Base-by-base conservation (phyloP, 345 rosid genomes). In the Corchorus olitorius region DNA sequence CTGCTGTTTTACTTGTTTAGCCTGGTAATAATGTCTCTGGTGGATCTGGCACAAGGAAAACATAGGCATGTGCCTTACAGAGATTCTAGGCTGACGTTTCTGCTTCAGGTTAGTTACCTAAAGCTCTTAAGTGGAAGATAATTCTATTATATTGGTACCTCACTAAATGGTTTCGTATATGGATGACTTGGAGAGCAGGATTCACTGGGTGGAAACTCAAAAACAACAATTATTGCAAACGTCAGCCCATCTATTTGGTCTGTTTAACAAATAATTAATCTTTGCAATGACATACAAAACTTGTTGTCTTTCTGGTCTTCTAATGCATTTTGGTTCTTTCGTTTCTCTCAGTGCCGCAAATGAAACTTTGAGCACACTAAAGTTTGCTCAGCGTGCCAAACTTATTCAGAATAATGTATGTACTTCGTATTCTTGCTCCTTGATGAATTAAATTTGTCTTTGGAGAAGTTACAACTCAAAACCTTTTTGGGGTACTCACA, bases 301-400 rank as follows among this genome's bases (percentile, higher is more conserved):
- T 61, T 69, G 62, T 59, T 63, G 2, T 13, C 10, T 16, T 72
- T 49, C 64, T 48, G 37, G 27, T 14, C 64, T 67, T 81, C 74
- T 70, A 4, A 60, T 53, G 76, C 53, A 71, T 76, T 75, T 70
- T 76, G 70, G 65, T 60, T 73, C 19, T 74, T 80, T 71, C 50
- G 61, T 70, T 54, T 69, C 76, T 78, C 83, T 84, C 93, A 95
- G 99, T 78, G 90, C 97, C 74, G 85, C 89, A 37, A 87, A 82
- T 87, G 99, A 95, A 90, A 95, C 98, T 35, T 82, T 95, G 70
- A 92, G 97, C 87, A 95, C 99, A 63, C 86, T 95, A 77, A 93
- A 93, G 87, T 95, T 95, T 81, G 97, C 98, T 5, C 99, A 95
- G 86, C 93, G 99, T 77, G 97, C 98, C 55, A 95, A 95, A 88